Evolutionary conservation across 1,284 basidiomycete species (phyloP).

Genomic region (Ganoderma lingzhi): DNA sequence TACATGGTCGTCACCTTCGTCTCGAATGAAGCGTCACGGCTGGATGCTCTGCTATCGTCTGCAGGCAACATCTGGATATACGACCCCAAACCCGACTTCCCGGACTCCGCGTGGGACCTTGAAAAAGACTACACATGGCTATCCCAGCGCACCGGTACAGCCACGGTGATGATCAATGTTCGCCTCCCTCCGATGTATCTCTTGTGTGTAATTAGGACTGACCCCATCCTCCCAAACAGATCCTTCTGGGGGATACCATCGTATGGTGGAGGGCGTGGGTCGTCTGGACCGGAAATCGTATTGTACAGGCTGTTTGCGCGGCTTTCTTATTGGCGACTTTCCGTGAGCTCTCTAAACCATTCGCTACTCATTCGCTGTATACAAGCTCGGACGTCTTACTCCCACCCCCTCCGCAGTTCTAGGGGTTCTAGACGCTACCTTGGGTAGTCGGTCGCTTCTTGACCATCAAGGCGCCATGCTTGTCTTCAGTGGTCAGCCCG

Average conservation of each 20-base stretch:
- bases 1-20: neutral
- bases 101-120: no score
- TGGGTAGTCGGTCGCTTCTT: neutral
- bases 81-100: neutral
- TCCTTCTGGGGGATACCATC: neutral
- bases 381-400: neutral
- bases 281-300: neutral
- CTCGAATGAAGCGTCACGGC: neutral
- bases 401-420: neutral
- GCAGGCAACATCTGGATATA: neutral
- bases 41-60: neutral
- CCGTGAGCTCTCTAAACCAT: neutral
- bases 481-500: neutral
- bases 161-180: neutral
- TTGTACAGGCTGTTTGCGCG: neutral
- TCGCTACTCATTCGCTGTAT: neutral
- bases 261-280: slow-evolving; percentile 5
- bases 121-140: no score
- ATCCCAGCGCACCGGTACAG: neutral
- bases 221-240: neutral
- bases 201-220: neutral
- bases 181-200: neutral
- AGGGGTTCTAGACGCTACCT: neutral
- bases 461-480: neutral
- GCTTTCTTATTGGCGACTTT: neutral